These are phyloP conservation scores for Rhizophagus prolifer DNA, from an alignment of 192 early-diverging fungal species.

Conservation along the genomic window DNA sequence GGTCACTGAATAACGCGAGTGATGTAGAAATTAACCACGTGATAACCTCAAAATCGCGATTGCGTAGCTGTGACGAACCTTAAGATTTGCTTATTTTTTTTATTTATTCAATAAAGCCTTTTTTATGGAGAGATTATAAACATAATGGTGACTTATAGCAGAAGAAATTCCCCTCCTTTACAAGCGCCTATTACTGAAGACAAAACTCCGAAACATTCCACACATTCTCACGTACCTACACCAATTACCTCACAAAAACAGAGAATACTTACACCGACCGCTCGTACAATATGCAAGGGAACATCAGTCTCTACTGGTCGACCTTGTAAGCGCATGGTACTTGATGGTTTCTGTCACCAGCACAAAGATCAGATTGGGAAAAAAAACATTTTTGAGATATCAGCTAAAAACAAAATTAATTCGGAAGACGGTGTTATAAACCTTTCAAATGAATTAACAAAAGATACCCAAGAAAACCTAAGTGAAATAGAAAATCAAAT, in stretches of 20 bases:
- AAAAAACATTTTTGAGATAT: not conserved
- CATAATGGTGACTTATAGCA: no score
- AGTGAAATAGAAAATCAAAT: not conserved
- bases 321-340: conserved; percentile 11
- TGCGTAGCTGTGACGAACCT: no score
- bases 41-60: no score
- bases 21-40: not conserved
- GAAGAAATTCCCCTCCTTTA: no score
- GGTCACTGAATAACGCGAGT: not conserved
- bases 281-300: not conserved
- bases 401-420: not conserved
- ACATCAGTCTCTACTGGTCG: not conserved
- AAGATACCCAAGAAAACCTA: no score
- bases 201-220: no score
- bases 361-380: conserved; percentile 3
- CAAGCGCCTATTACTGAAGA: no score
- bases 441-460: no score
- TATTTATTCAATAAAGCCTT: no score
- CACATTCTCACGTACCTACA: no score
- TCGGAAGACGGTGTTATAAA: not conserved
- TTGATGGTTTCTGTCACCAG: conserved; percentile 1
- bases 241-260: not conserved
- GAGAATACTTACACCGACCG: not conserved
- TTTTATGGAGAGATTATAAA: no score
- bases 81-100: no score